Conservation (phyloP, 1,139 yeast species). For the Saccharomyces hybrid region DNA sequence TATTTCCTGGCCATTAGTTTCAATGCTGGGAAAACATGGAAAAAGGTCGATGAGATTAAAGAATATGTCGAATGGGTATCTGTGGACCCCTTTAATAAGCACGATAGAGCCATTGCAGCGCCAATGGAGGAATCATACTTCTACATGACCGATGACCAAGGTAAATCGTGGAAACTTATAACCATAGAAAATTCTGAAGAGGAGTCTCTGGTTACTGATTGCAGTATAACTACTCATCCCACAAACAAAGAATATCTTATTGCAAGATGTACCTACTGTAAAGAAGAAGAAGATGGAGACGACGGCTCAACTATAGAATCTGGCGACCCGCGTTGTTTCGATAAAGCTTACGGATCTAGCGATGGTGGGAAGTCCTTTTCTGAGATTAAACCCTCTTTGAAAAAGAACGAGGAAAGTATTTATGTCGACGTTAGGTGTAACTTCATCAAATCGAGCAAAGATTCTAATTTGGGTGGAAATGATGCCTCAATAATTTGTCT, state of each 20-base stretch:
- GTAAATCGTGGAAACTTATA: constrained; percentile 20
- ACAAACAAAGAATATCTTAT: not conserved
- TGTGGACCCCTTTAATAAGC: constrained; percentile 15
- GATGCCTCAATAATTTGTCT: constrained; percentile 12
- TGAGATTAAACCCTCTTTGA: constrained; percentile 4
- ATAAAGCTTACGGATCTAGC: constrained; percentile 7
- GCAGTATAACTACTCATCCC: not conserved
- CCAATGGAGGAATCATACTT: constrained; percentile 1
- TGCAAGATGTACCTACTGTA: not conserved
- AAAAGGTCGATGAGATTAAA: constrained; percentile 8
- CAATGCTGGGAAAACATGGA: constrained; percentile 27
- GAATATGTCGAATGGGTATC: constrained; percentile 5
- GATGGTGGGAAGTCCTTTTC: constrained; percentile 20
- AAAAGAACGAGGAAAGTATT: not conserved
- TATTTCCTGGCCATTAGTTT: constrained; percentile 13
- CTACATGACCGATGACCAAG: constrained; percentile 25
- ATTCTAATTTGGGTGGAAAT: constrained; percentile 10
- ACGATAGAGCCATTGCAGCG: constrained; percentile 21
- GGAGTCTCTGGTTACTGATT: not conserved
- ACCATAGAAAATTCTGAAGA: not conserved
- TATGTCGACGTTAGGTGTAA: constrained; percentile 7
- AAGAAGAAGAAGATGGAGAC: not conserved
- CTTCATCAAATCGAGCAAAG: constrained; percentile 10
- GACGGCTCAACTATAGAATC: not conserved
- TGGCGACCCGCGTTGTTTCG: not conserved